Percentiles rank a stretch among this genome's conserved stretches.
Evolutionary conservation across 805 yeast genomes (phyloP).

Genomic region (Ascoidea tarda): DNA sequence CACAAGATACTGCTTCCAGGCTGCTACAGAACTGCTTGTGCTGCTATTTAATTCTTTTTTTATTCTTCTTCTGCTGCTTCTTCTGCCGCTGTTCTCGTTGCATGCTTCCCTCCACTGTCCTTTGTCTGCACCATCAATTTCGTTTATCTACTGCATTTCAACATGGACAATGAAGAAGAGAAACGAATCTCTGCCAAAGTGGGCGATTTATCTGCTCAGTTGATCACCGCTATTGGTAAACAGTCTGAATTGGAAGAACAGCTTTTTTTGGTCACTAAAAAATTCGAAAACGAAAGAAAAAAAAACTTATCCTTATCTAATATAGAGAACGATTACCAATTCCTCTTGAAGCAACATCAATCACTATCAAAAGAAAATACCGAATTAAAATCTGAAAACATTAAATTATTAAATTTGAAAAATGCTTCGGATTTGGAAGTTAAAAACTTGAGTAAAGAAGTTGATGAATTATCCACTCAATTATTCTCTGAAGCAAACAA

Average conservation of each 20-base stretch:
- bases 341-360: not conserved
- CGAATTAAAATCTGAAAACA: not conserved
- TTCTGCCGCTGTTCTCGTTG: too few relatives aligned
- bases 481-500: constrained; percentile 73
- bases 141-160: too few relatives aligned
- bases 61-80: too few relatives aligned
- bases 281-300: not conserved
- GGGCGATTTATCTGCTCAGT: not conserved
- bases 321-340: not conserved
- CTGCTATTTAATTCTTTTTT: too few relatives aligned
- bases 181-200: not conserved
- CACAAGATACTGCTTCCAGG: too few relatives aligned
- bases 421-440: constrained; percentile 24
- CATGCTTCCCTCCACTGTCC: too few relatives aligned
- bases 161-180: not conserved
- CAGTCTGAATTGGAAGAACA: not conserved
- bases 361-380: not conserved
- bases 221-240: not conserved
- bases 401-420: not conserved
- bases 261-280: too few relatives aligned
- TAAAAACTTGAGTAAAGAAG: constrained; percentile 49
- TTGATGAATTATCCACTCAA: constrained; percentile 67
- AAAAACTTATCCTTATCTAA: too few relatives aligned
- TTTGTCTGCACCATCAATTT: too few relatives aligned
- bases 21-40: too few relatives aligned